These are phyloP conservation scores for Candida boleticola DNA, from an alignment of 805 yeast species.

Conservation along the genomic window DNA sequence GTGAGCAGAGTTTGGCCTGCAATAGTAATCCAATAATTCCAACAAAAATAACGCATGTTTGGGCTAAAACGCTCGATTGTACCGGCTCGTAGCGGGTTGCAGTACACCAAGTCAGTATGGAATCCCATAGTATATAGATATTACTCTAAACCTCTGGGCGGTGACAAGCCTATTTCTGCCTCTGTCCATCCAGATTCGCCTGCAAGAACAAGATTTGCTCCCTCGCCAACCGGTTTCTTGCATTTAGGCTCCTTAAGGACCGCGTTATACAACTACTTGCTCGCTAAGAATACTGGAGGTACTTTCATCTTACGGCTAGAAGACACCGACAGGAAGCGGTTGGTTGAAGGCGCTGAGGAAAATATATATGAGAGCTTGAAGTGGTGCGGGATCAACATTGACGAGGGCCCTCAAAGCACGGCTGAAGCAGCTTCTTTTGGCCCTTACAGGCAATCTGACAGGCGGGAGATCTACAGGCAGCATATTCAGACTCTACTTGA, in stretches of 20 bases:
- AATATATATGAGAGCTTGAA: slow-evolving; percentile 70
- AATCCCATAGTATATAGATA: no score
- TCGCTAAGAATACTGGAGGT: slow-evolving; percentile 80
- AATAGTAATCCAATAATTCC: no score
- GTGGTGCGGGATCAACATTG: slow-evolving; percentile 76
- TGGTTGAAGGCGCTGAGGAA: slow-evolving; percentile 79
- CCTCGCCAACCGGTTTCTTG: slow-evolving; percentile 95
- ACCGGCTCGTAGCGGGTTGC: no score
- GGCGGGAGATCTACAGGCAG: slow-evolving; percentile 62
- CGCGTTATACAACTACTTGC: slow-evolving; percentile 82
- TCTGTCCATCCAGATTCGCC: slow-evolving; percentile 53
- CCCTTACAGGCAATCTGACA: slow-evolving; percentile 84
- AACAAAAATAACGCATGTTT: no score
- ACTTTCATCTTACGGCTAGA: slow-evolving; percentile 80
- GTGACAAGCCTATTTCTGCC: no score
- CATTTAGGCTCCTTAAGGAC: slow-evolving; percentile 94
- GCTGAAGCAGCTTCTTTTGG: slow-evolving; percentile 54
- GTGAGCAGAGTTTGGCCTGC: no score
- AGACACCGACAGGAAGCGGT: slow-evolving; percentile 85
- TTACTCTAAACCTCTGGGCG: no score
- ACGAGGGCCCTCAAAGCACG: slow-evolving; percentile 68
- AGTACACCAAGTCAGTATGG: no score
- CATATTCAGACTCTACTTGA: slow-evolving; percentile 58
- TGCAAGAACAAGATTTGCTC: slow-evolving; percentile 91
- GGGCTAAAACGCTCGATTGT: no score